Percentiles rank a stretch among this genome's conserved stretches.
phyloP scores from a whole-genome alignment of 192 early-diverging fungal species.

The Coemansia sp. region DNA sequence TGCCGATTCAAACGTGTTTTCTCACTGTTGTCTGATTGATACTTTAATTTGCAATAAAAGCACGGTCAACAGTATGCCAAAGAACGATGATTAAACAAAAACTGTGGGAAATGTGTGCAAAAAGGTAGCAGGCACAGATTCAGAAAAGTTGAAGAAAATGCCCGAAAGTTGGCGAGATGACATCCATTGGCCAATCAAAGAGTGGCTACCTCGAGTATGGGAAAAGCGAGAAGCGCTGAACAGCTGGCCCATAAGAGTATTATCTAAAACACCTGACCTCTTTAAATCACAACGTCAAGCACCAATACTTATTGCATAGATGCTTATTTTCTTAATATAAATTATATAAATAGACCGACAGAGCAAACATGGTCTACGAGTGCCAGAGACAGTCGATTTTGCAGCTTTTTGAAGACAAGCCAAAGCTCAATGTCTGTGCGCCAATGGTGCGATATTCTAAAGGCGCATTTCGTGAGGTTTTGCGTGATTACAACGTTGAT shows the following conservation, averaged over 20 bases:
- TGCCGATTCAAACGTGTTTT: not conserved
- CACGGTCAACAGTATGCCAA: not conserved
- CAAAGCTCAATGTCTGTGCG: slow-evolving; percentile 79
- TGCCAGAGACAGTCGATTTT: slow-evolving; percentile 45
- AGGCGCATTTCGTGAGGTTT: slow-evolving; percentile 83
- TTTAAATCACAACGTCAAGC: not conserved
- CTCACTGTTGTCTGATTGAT: not conserved
- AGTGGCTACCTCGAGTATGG: not conserved
- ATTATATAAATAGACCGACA: not conserved
- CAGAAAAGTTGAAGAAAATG: slow-evolving; percentile 4
- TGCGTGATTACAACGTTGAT: slow-evolving; percentile 82
- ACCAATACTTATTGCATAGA: too few relatives aligned
- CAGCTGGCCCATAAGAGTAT: not conserved
- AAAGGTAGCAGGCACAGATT: not conserved
- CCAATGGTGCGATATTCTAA: slow-evolving; percentile 99
- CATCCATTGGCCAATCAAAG: not conserved
- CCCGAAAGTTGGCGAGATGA: not conserved
- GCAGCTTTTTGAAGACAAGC: slow-evolving; percentile 58
- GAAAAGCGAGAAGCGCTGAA: not conserved
- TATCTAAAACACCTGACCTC: not conserved
- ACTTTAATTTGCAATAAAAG: not conserved
- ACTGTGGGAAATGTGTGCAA: not conserved
- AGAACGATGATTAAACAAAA: slow-evolving; percentile 2
- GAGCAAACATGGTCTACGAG: slow-evolving; percentile 24
- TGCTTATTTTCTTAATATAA: not conserved